These are phyloP conservation scores for Myxozyma nipponensis DNA, from an alignment of 805 yeast species.

Conservation along the genomic window DNA sequence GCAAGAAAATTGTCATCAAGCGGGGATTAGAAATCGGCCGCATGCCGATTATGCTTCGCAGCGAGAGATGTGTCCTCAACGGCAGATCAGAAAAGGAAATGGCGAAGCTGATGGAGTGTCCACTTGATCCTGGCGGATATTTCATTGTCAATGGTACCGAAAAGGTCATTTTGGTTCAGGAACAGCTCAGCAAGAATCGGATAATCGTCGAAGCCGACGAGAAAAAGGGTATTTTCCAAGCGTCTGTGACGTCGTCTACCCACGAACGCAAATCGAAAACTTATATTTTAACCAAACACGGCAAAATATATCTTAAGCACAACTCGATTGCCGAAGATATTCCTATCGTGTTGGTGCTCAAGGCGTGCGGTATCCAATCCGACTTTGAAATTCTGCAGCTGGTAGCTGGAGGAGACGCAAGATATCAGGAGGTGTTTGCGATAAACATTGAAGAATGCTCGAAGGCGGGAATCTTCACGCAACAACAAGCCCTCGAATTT, in stretches of 20 bases:
- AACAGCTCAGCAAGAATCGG: conserved; percentile 93
- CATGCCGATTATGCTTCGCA: conserved; percentile 97
- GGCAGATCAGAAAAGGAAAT: conserved; percentile 75
- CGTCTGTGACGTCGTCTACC: conserved; percentile 95
- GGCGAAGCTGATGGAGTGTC: conserved; percentile 91
- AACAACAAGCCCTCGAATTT: conserved; percentile 87
- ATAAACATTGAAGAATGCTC: conserved; percentile 93
- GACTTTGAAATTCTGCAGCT: conserved; percentile 91
- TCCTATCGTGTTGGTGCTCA: conserved; percentile 86
- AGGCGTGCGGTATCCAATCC: conserved; percentile 91
- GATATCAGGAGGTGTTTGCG: conserved; percentile 87
- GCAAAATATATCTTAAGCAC: conserved; percentile 84
- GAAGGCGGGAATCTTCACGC: conserved; percentile 77
- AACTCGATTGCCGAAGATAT: conserved; percentile 93
- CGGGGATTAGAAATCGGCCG: conserved; percentile 91
- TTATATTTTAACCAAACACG: conserved; percentile 88
- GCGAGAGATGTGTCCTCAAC: conserved; percentile 82
- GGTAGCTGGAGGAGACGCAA: conserved; percentile 85
- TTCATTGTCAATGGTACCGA: conserved; percentile 97
- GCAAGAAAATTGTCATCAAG: conserved; percentile 84
- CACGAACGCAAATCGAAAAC: conserved; percentile 98
- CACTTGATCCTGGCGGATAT: conserved; percentile 98
- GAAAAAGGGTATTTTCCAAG: conserved; percentile 89
- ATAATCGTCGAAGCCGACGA: conserved; percentile 97
- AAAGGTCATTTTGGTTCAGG: conserved; percentile 93